Evolutionary conservation across 139 green algal species (phyloP), one percentile per base, ranked within the genome.

Genomic region (Yamagishiella unicocca): DNA sequence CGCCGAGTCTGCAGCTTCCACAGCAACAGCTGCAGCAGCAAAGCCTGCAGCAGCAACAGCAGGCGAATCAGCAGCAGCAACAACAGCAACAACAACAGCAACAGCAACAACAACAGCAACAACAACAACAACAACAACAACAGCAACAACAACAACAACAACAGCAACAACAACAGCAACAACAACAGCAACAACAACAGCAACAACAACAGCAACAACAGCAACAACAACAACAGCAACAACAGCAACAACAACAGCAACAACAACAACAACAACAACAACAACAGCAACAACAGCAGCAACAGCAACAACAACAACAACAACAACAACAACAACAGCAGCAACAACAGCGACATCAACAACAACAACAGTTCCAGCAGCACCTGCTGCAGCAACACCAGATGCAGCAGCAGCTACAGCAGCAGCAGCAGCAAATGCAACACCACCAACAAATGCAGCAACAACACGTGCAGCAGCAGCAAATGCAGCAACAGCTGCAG

Each of bases 31-130:
- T 27, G 38, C 29, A 25, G 40, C 38, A 55, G n/a, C n/a, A n/a
- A n/a, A n/a, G n/a, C n/a, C n/a, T n/a, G 70, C 70, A 58, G 70
- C 70, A 78, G 40, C 70, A 78, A 9, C 70, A 58, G 35, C 27
- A 38, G 37, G 37, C 53, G 42, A 38, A 58, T 12, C 40, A 78
- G 40, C 70, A 58, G 70, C 9, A n/a, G 70, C 70, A 53, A 25
- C 70, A 54, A 27, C 40, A 33, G 6, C 70, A 78, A 62, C 24
- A 43, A 45, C 43, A 64, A 7, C 43, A 64, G 1, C 43, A 64
- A 45, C 72, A 62, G 42, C 72, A 80, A 37, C 70, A 55, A 78
- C 40, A 33, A 9, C 37, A 9, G 62, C 62, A 40, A n/a, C 62
- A 42, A 24, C 62, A 71, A n/a, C 62, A 71, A 40, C 62, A 42